Conservation (phyloP, 73 alveolate species). For the Paramecium sonneborni region DNA sequence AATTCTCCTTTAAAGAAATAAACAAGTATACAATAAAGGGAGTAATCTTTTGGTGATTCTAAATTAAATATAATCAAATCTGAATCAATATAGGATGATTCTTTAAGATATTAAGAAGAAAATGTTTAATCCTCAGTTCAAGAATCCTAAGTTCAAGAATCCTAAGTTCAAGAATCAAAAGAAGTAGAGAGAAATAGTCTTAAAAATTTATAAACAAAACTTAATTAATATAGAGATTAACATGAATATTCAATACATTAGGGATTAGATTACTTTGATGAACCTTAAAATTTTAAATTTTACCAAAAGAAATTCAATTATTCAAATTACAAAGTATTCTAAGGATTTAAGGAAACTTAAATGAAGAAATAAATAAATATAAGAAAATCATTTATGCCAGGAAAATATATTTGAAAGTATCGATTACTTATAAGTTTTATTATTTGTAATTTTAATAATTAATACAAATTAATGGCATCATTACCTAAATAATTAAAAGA, state of each 20-base stretch:
- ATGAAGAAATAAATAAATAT: not conserved
- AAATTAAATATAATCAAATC: not conserved
- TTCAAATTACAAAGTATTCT: slow-evolving; percentile 23
- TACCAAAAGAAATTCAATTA: not conserved
- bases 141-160: not conserved
- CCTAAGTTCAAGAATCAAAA: not conserved
- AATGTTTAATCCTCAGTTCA: not conserved
- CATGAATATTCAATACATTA: not conserved
- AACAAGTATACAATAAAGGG: not conserved
- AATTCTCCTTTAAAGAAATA: not conserved
- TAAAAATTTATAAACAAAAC: not conserved
- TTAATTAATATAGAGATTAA: not conserved
- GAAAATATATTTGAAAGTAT: not conserved
- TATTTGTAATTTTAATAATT: not conserved
- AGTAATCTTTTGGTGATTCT: not conserved
- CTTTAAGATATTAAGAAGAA: not conserved
- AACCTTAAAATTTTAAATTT: not conserved
- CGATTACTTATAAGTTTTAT: too few relatives aligned
- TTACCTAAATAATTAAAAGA: not conserved
- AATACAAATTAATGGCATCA: not conserved
- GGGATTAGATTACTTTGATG: slow-evolving; percentile 32
- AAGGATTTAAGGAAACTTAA: slow-evolving; percentile 6
- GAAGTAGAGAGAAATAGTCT: not conserved
- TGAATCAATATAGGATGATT: not conserved
- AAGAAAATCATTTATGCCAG: not conserved